Conservation (phyloP, 2,329 filamentous ascomycete genomes). For the Aureobasidium leucospermi region DNA sequence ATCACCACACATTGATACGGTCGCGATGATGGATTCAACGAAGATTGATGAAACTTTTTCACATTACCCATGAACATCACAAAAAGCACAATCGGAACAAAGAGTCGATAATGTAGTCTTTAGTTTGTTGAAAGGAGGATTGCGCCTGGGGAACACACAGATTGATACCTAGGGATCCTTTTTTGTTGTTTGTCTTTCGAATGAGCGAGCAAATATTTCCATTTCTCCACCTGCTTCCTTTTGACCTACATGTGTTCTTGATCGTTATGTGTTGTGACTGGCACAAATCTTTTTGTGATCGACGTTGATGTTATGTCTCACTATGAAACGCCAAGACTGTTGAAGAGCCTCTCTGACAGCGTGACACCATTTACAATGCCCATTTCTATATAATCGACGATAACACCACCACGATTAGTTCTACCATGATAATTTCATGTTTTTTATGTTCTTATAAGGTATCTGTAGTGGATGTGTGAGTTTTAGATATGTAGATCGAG, state of each 20-base stretch:
- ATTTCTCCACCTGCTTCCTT: neutral
- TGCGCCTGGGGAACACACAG: neutral
- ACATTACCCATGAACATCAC: neutral
- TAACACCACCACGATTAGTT: neutral
- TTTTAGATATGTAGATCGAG: too few species aligned
- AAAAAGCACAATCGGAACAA: neutral
- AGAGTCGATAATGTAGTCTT: slow-evolving; percentile 8
- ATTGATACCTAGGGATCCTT: slow-evolving; percentile 6
- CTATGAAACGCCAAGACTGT: neutral
- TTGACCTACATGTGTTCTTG: neutral
- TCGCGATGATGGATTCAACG: slow-evolving; percentile 9
- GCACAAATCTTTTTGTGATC: neutral
- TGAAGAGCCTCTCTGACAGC: neutral
- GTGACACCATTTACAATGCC: neutral
- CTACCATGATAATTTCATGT: too few species aligned
- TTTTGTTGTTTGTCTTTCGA: neutral
- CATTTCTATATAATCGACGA: neutral
- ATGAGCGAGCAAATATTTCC: slow-evolving; percentile 8
- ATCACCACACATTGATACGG: neutral
- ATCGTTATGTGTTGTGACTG: neutral
- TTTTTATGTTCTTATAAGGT: too few species aligned
- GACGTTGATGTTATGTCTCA: neutral
- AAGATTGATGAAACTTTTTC: slow-evolving; percentile 1
- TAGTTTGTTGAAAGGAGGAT: neutral
- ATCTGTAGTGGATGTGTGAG: too few species aligned